These are phyloP conservation scores for Boletus reticulatus DNA, from an alignment of 768 basidiomycete genomes.

Conservation along the genomic window DNA sequence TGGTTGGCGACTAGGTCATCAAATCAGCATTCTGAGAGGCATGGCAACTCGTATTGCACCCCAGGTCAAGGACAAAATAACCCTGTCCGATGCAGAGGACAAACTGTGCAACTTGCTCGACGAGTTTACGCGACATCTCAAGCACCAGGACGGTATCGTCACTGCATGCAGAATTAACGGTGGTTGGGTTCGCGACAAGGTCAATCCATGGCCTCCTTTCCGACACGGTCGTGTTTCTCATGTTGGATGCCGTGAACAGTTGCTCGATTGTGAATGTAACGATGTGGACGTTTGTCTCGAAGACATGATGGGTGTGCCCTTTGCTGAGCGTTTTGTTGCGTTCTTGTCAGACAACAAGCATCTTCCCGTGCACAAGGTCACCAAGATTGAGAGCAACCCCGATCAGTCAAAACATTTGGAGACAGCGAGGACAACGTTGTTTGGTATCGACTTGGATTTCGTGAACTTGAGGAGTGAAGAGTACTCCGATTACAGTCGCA, in stretches of 20 bases:
- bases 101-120: conserved; percentile 76
- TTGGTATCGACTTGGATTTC: conserved; percentile 85
- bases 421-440: conserved; percentile 81
- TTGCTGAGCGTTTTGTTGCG: conserved; percentile 74
- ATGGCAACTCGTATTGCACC: conserved; percentile 36
- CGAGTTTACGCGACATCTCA: conserved; percentile 63
- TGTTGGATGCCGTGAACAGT: conserved; percentile 39
- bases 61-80: conserved; percentile 38
- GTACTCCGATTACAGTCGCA: conserved; percentile 84
- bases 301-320: conserved; percentile 86
- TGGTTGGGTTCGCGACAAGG: conserved; percentile 99
- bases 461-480: conserved; percentile 93
- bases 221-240: conserved; percentile 12
- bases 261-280: conserved; percentile 77
- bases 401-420: conserved; percentile 98
- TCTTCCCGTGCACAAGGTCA: conserved; percentile 48
- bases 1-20: conserved; percentile 8
- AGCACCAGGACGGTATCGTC: conserved; percentile 46
- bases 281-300: conserved; percentile 93
- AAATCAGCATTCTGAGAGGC: conserved; percentile 6
- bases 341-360: conserved; percentile 41
- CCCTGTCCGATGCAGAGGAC: conserved; percentile 66
- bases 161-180: conserved; percentile 90
- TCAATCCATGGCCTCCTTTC: conserved; percentile 32
- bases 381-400: conserved; percentile 89